Base-by-base conservation (phyloP, 176 grass and related monocot genomes). In the Triticum urartu region DNA sequence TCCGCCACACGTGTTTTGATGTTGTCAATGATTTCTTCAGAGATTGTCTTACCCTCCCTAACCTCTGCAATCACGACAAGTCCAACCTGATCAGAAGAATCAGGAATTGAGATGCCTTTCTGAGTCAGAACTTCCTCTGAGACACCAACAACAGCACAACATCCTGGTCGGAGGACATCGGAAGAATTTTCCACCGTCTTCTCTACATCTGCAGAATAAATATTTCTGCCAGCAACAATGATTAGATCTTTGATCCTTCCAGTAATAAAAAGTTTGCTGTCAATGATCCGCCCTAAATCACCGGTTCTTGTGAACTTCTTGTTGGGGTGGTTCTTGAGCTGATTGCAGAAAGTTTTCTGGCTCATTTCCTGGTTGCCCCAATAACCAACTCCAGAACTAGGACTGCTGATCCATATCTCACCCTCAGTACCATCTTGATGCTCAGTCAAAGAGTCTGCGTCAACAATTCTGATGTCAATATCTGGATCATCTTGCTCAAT, bases 331-430 rank as follows among this genome's bases (percentile, higher is more conserved):
- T 85, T 83, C 67, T 92, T 86, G 12, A 94, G 87, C 40, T 83
- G 60, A 86, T 94, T 94, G 78, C 42, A 92, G 81, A 94, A 94
- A 39, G 85, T 94, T 83, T 89, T 89, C 74, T 89, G 89, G 88
- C 92, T 92, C 86, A 83, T 81, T 89, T 94, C 87, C 42, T 89
- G 40, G 77, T 83, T 90, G 21, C 75, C 75, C 92, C 89, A 94
- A 18, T 92, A 94, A 40, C 92, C 89, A 79, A 94, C 75, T 83
- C 89, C 92, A 75, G 92, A 80, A 90, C 92, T 94, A 62, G 85
- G 87, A 88, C 92, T 94, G 89, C 85, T 92, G 52, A 94, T 91
- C 92, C 92, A 94, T 90, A 94, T 94, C 85, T 94, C 92, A 82
- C 92, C 92, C 76, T 94, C 92, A 85, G 58, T 59, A 68, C 92